phyloP scores from a whole-genome alignment of 2,329 filamentous ascomycete species.

The Talaromyces albobiverticillius region DNA sequence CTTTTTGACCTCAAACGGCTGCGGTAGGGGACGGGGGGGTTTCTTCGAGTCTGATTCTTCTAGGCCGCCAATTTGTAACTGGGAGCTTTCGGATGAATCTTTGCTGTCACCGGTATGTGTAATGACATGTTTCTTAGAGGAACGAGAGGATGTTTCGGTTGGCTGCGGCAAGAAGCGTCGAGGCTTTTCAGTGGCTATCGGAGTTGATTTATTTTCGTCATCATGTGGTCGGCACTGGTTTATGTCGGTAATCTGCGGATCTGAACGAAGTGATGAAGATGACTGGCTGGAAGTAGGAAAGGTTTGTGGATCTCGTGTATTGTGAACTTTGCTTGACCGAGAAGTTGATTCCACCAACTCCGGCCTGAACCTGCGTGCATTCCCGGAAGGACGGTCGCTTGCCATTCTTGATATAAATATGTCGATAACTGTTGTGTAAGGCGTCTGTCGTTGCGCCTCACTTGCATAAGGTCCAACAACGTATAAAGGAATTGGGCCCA shows the following conservation, averaged over 20 bases:
- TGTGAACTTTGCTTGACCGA: conserved; percentile 20
- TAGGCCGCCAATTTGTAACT: not conserved
- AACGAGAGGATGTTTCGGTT: conserved; percentile 43
- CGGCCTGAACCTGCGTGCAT: conserved; percentile 26
- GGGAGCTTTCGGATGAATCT: conserved; percentile 2
- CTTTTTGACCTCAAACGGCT: conserved; percentile 4
- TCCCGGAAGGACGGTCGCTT: not conserved
- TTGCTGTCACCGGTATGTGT: not conserved
- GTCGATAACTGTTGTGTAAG: not conserved
- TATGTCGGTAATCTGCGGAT: not conserved
- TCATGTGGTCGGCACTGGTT: not conserved
- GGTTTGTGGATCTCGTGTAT: not conserved
- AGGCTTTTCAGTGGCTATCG: not conserved
- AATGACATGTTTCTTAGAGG: conserved; percentile 29
- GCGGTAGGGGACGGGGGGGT: not conserved
- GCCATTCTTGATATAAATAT: conserved; percentile 3
- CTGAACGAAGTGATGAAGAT: not conserved
- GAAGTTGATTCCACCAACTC: conserved; percentile 34
- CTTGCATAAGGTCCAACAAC: not conserved
- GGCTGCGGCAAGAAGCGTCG: conserved; percentile 39
- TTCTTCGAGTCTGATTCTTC: conserved; percentile 6
- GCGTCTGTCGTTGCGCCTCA: not conserved
- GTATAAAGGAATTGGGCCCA: not conserved
- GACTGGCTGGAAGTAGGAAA: too few relatives aligned
- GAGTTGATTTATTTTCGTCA: not conserved